Base-by-base conservation (phyloP, 2,329 filamentous ascomycete genomes). In the Hymenoscyphus infarciens region DNA sequence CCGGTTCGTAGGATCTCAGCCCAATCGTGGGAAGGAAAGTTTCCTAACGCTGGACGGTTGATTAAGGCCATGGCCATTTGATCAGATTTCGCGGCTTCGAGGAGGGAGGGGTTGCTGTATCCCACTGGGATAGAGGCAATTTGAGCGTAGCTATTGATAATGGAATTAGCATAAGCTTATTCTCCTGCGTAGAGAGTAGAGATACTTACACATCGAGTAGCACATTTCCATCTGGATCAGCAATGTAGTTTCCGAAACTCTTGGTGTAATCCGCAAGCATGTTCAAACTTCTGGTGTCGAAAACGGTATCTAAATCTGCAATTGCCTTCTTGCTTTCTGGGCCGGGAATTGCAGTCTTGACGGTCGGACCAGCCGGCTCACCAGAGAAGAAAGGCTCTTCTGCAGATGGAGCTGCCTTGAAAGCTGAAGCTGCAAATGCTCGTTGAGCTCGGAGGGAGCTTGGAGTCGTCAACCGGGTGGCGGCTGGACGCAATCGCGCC, bases 91-190 rank as follows among this genome's bases (percentile, higher is more conserved):
- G 88, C 87, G 42, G 87, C 87, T 68, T 82, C 78, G 67, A 85
- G 80, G 65, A 94, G 83, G 59, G 83, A 77, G 11, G 87, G 82
- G 76, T 93, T 92, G 82, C 88, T 92, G 82, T 94, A 93, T 66
- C 90, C 90, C 57, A 94, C 85, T 10, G 90, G 89, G 69, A 94
- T 93, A 27, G 89, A 92, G 63, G 90, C 90, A 73, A 94, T 93
- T 77, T 93, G 90, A 58, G 90, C 87, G 75, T 91, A 91, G 61
- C 83, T 85, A 66, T n/a, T 10, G 22, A 38, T 3, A 38, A 38
- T 4, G 57, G 59, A 62, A 62, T 71, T 66, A 70, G 65, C 38
- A 56, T 29, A 38, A 7, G 42, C 1, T 6, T 4, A 52, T 8
- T 55, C 15, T 8, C 16, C 2, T 13, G 13, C 16, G 5, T 27